Conservation (phyloP, 768 basidiomycete genomes). For the Podaxis sp. region DNA sequence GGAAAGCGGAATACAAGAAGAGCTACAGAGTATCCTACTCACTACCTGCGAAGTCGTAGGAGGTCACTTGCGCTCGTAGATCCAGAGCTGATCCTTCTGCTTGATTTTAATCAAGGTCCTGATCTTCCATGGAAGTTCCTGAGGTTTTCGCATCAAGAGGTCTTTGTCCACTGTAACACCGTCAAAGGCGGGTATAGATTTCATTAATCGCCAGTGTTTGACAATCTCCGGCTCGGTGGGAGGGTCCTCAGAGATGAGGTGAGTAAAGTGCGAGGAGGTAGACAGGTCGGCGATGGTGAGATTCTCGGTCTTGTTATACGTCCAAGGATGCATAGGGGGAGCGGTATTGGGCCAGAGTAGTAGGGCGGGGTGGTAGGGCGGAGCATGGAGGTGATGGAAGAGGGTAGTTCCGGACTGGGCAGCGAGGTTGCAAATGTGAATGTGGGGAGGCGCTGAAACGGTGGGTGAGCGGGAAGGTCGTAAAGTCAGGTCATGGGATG, state of each 20-base stretch:
- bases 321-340: conserved; percentile 37
- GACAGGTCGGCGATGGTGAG: conserved; percentile 40
- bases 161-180: conserved; percentile 9
- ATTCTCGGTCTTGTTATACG: conserved; percentile 81
- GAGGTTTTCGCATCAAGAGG: background rate
- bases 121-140: background rate
- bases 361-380: conserved; percentile 38
- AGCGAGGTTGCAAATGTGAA: conserved; percentile 82
- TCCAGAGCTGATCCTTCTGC: conserved; percentile 15
- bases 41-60: background rate
- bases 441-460: conserved; percentile 30
- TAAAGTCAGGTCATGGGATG: background rate
- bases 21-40: background rate
- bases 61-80: conserved; percentile 13
- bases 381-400: conserved; percentile 68
- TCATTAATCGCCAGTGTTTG: conserved; percentile 39
- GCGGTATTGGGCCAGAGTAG: conserved; percentile 8
- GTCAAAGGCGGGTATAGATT: conserved; percentile 41
- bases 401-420: conserved; percentile 89
- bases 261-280: conserved; percentile 41
- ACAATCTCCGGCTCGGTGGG: conserved; percentile 20
- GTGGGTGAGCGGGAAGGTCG: background rate
- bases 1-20: background rate
- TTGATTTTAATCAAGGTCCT: conserved; percentile 9
- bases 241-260: conserved; percentile 54